Evolutionary conservation across 371 early-diverging fungal species (phyloP).

Genomic region (Lichtheimia ornata): DNA sequence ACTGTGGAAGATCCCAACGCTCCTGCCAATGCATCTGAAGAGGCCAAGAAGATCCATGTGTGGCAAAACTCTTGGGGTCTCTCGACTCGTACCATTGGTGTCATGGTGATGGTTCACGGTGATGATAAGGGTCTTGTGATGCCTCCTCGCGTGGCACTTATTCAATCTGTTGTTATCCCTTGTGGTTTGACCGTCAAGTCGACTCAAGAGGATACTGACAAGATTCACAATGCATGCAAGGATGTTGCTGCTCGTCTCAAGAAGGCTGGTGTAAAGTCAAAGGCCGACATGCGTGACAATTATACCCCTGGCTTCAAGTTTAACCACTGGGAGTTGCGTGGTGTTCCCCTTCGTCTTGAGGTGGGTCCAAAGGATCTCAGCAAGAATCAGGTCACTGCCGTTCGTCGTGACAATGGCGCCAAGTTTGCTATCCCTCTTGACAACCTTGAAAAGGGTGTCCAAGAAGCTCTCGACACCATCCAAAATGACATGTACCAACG

Average conservation of each 20-base stretch:
- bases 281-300: constrained; percentile 90
- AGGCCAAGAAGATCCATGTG: constrained; percentile 69
- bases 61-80: constrained; percentile 99
- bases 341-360: constrained; percentile 98
- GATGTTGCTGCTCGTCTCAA: constrained; percentile 73
- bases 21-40: constrained; percentile 38
- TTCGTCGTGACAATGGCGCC: constrained; percentile 87
- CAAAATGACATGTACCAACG: constrained; percentile 92
- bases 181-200: constrained; percentile 95
- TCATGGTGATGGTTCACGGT: constrained; percentile 99
- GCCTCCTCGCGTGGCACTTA: constrained; percentile 95
- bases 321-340: constrained; percentile 99
- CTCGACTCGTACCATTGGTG: constrained; percentile 99
- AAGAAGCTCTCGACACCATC: constrained; percentile 78
- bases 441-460: constrained; percentile 61
- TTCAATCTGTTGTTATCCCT: constrained; percentile 96
- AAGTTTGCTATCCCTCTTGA: constrained; percentile 70
- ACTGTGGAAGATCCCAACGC: constrained; percentile 50
- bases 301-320: constrained; percentile 99
- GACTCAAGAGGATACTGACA: constrained; percentile 67
- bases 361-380: constrained; percentile 97
- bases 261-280: constrained; percentile 83
- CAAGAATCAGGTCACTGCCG: constrained; percentile 79
- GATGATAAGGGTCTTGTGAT: constrained; percentile 99
- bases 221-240: constrained; percentile 69